These are phyloP conservation scores for Eutrema heterophyllum DNA, from an alignment of 345 rosid genomes.

Conservation along the genomic window DNA sequence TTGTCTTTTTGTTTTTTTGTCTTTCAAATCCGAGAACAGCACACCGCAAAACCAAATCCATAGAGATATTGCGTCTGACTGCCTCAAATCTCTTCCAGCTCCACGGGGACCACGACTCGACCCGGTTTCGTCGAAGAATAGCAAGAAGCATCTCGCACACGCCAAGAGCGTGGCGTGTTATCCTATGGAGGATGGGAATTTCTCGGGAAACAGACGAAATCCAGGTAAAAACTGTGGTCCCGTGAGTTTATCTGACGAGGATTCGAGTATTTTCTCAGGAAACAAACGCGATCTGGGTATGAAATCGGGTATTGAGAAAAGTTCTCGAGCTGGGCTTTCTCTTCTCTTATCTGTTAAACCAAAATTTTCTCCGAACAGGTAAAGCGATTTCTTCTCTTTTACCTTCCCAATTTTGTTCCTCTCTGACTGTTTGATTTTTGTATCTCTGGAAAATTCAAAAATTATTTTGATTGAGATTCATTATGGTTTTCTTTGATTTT, in stretches of 20 bases:
- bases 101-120: conserved; percentile 32
- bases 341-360: conserved; percentile 4
- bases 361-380: background rate
- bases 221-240: conserved; percentile 16
- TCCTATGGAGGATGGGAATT: background rate
- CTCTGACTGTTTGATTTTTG: background rate
- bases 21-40: too few species aligned
- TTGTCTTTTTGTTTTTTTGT: too few species aligned
- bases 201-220: conserved; percentile 14
- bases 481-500: background rate
- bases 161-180: conserved; percentile 24
- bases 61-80: too few species aligned
- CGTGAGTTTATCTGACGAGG: conserved; percentile 16
- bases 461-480: background rate
- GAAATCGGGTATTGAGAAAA: conserved; percentile 14
- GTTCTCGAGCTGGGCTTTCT: background rate
- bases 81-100: conserved; percentile 64
- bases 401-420: background rate
- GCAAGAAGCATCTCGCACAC: background rate
- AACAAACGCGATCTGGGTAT: conserved; percentile 2
- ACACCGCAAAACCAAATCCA: too few species aligned
- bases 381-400: background rate
- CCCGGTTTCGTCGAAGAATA: conserved; percentile 1
- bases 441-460: background rate
- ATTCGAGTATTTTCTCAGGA: conserved; percentile 1